Conservation (phyloP, 805 yeast species). For the Geotrichum ghanense region DNA sequence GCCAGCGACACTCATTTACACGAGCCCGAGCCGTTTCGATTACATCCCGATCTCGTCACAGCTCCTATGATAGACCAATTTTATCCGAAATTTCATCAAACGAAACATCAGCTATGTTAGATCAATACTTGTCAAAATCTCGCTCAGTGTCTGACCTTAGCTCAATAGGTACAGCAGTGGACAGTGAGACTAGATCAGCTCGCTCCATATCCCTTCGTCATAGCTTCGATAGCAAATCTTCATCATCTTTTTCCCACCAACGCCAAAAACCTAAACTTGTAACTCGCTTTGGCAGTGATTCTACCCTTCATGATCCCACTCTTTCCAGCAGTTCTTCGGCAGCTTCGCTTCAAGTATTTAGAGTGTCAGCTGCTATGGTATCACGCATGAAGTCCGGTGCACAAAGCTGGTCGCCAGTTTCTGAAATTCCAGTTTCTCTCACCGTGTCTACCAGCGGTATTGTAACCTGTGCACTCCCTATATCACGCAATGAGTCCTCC, state of each 20-base stretch:
- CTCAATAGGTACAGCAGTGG: neutral
- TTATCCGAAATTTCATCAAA: no score
- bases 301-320: neutral
- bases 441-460: neutral
- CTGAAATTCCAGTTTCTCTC: neutral
- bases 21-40: neutral
- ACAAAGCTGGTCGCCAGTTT: neutral
- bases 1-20: neutral
- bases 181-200: neutral
- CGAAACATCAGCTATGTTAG: no score
- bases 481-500: neutral
- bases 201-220: no score
- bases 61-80: no score
- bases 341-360: neutral
- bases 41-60: neutral
- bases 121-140: no score
- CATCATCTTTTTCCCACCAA: no score
- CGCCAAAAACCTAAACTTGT: no score
- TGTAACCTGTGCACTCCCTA: neutral
- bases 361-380: neutral
- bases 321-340: neutral
- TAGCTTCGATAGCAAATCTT: no score
- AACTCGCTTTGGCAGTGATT: no score
- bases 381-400: neutral
- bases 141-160: no score